These are phyloP conservation scores for Melampsora abietis-canadensis DNA, from an alignment of 1,284 basidiomycete species.

Conservation along the genomic window DNA sequence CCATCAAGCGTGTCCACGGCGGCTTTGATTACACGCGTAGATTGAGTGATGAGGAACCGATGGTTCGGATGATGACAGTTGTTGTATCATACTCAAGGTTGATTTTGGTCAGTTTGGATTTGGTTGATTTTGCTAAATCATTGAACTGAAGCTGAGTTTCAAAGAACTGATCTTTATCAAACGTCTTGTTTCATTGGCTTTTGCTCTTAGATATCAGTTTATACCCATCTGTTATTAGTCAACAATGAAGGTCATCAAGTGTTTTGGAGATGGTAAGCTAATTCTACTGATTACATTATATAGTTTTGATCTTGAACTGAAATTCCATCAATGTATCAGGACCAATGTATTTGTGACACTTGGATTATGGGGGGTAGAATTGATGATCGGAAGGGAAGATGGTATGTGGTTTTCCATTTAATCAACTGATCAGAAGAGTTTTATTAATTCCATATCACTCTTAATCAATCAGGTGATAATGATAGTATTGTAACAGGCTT, in stretches of 20 bases:
- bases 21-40: constrained; percentile 61
- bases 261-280: constrained; percentile 42
- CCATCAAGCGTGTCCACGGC: constrained; percentile 75
- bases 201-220: constrained; percentile 33
- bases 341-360: constrained; percentile 79
- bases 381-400: constrained; percentile 71
- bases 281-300: not conserved
- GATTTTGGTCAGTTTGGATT: constrained; percentile 21
- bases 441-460: not conserved
- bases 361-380: constrained; percentile 72
- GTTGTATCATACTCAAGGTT: constrained; percentile 38
- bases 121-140: not conserved
- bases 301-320: not conserved
- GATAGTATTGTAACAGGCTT: constrained; percentile 43
- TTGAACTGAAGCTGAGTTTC: too few relatives aligned
- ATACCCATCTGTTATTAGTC: constrained; percentile 39
- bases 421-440: not conserved
- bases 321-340: constrained; percentile 49
- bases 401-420: constrained; percentile 55
- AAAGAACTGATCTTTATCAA: not conserved
- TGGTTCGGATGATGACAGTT: constrained; percentile 49
- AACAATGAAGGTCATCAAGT: constrained; percentile 43
- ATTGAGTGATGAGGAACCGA: constrained; percentile 42
- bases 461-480: constrained; percentile 27
- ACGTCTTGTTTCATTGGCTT: not conserved